Base-by-base conservation (phyloP, 306 rosid genomes). In the Quercus mongolica region DNA sequence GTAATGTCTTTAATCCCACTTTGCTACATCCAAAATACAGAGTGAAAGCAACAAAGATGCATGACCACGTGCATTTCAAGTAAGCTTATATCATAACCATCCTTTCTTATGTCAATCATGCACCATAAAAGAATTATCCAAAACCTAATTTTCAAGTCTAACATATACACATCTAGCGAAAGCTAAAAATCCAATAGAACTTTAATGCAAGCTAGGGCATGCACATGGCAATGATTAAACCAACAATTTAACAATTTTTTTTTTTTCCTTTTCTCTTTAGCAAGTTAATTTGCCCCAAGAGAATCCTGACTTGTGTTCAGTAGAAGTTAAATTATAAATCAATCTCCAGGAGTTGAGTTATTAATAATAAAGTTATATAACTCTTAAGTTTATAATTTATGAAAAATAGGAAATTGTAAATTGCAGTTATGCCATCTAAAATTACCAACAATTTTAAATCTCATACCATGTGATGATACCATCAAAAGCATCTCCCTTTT, bases 381-480 rank as follows among this genome's bases (percentile, higher is more conserved):
- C 15, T 18, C 35, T 33, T 67, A 33, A 31, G 46, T 35, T 12
- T 4, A 67, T 67, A 46, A 67, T 33, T 5, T 26, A 51, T 65
- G 23, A 63, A 77, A 74, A 59, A 4, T 28, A 61, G 71, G 72
- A 57, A 65, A 79, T 30, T 54, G 25, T 6, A 73, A 7, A 61
- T 72, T 13, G 65, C 44, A 46, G 30, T 26, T 28, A 25, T 69
- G 41, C 79, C 77, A 73, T 63, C 73, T 38, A 73, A 82, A 86
- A 69, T 69, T 70, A 73, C 19, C 56, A 68, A 33, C 41, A 54
- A 79, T 69, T 74, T 64, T 59, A 75, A 59, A 57, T 74, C 68
- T 67, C 86, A 49, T 89, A 87, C 94, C 89, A 72, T 38, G 80
- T 81, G 52, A 74, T 56, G 76, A 56, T 70, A 61, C 74, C 79